phyloP scores from a whole-genome alignment of 345 rosid genomes.

The Hibiscus mutabilis region DNA sequence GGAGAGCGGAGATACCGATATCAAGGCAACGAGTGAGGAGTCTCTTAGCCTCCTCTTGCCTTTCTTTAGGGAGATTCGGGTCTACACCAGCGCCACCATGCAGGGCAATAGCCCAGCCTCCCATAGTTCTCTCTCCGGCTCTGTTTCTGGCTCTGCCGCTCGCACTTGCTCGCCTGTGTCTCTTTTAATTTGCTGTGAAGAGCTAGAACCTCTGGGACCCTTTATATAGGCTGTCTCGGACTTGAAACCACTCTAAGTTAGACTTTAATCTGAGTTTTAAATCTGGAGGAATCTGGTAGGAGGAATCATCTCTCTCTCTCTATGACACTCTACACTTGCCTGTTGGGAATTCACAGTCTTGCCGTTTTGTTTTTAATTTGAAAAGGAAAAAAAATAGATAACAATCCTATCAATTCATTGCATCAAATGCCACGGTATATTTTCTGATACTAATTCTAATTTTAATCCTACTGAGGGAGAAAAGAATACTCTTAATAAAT shows the following conservation, averaged over 20 bases:
- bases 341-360: background rate
- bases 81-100: constrained; percentile 99
- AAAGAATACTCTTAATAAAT: no score
- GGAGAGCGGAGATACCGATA: constrained; percentile 75
- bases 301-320: no score
- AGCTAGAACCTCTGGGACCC: background rate
- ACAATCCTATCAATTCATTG: no score
- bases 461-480: no score
- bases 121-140: constrained; percentile 30
- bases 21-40: constrained; percentile 85
- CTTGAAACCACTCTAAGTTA: background rate
- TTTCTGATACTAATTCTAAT: no score
- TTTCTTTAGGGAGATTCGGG: constrained; percentile 70
- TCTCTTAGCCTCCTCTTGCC: constrained; percentile 78
- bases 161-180: no score
- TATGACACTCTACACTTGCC: background rate
- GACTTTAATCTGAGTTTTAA: background rate
- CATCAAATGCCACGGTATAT: background rate
- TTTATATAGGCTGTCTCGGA: constrained; percentile 6
- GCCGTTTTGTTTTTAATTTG: background rate
- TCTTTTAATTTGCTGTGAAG: background rate
- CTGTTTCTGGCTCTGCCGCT: background rate
- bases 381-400: no score
- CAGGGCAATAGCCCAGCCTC: constrained; percentile 91
- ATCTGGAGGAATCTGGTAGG: background rate